These are phyloP conservation scores for Cryptococcus sp. DNA, from an alignment of 1,284 basidiomycete genomes.

Conservation along the genomic window DNA sequence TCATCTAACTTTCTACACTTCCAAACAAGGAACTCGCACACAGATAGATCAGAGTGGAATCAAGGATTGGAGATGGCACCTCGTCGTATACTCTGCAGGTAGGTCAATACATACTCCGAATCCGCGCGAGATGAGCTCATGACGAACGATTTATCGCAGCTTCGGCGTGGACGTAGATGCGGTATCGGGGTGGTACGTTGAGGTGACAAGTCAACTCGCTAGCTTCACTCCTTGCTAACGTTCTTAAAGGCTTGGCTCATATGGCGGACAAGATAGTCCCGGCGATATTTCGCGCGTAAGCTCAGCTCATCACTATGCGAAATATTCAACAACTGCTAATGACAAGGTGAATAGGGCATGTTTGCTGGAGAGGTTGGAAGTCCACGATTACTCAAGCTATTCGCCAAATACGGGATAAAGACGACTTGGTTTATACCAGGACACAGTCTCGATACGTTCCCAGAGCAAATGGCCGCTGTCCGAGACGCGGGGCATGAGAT, in stretches of 20 bases:
- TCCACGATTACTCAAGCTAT: conserved; percentile 67
- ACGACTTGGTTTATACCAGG: conserved; percentile 70
- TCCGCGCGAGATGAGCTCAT: too few relatives aligned
- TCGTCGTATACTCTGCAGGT: too few relatives aligned
- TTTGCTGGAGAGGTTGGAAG: conserved; percentile 69
- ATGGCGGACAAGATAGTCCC: conserved; percentile 52
- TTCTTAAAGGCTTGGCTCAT: conserved; percentile 48
- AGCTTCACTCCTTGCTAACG: background rate
- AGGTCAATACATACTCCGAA: too few relatives aligned
- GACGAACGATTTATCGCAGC: background rate
- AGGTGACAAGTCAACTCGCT: background rate
- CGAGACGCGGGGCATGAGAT: conserved; percentile 55
- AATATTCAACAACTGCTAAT: too few relatives aligned
- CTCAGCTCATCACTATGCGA: too few relatives aligned
- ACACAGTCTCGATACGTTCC: conserved; percentile 54
- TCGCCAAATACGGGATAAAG: conserved; percentile 69
- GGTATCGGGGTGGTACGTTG: background rate
- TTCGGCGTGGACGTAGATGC: background rate
- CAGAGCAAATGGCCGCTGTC: conserved; percentile 51
- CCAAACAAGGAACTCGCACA: too few relatives aligned
- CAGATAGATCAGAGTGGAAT: too few relatives aligned
- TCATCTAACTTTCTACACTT: too few relatives aligned
- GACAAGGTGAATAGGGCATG: conserved; percentile 19
- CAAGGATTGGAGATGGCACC: too few relatives aligned
- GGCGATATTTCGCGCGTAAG: conserved; percentile 51